Conservation (phyloP, 2,329 filamentous ascomycete genomes). For the Cladophialophora psammophila region DNA sequence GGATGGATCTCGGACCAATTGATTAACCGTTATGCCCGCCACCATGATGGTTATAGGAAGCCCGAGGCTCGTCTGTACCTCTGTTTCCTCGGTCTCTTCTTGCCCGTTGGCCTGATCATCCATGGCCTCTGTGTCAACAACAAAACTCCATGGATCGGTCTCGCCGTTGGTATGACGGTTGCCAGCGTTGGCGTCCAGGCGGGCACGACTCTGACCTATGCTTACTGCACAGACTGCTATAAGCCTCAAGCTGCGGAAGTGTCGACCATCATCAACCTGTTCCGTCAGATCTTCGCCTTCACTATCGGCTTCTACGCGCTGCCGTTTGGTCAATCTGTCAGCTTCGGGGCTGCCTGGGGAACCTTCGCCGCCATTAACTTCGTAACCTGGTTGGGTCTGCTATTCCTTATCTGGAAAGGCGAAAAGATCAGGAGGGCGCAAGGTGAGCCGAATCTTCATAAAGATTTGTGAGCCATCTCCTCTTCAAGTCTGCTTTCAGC, state of each 20-base stretch:
- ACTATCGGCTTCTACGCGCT: constrained; percentile 22
- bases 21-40: constrained; percentile 11
- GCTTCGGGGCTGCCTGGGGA: constrained; percentile 10
- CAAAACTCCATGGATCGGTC: constrained; percentile 14
- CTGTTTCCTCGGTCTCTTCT: constrained; percentile 11
- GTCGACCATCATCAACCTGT: constrained; percentile 19
- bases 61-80: constrained; percentile 14
- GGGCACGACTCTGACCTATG: constrained; percentile 9
- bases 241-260: constrained; percentile 17
- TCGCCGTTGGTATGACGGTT: constrained; percentile 16
- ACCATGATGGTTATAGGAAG: constrained; percentile 14
- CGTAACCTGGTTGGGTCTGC: constrained; percentile 5
- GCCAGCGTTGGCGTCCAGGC: constrained; percentile 15
- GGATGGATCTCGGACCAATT: constrained; percentile 14
- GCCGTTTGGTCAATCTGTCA: constrained; percentile 7
- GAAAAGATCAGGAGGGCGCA: constrained; percentile 17
- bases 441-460: constrained; percentile 16
- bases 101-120: constrained; percentile 12
- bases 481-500: background rate
- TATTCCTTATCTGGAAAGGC: constrained; percentile 12
- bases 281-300: constrained; percentile 22
- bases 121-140: constrained; percentile 14
- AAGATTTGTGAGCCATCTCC: constrained; percentile 9
- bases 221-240: constrained; percentile 16
- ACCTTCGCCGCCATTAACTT: constrained; percentile 20